These are phyloP conservation scores for Brettanomyces anomalus DNA, from an alignment of 805 yeast species.

Conservation along the genomic window DNA sequence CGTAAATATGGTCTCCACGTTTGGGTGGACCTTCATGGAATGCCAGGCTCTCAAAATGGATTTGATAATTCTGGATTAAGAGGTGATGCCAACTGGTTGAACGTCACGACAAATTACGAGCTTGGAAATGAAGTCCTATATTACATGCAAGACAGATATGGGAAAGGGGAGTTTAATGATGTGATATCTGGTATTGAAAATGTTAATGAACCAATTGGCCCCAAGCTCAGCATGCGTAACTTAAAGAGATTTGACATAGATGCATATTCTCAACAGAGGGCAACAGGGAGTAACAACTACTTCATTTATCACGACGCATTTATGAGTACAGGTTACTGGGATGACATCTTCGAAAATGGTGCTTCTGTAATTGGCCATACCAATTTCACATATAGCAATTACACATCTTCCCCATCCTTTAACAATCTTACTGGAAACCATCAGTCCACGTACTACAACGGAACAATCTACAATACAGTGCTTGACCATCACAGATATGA, in stretches of 20 bases:
- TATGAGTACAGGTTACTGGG: constrained; percentile 46
- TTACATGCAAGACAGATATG: constrained; percentile 54
- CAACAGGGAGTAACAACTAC: constrained; percentile 27
- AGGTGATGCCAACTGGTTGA: constrained; percentile 50
- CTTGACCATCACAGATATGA: constrained; percentile 90
- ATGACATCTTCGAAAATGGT: constrained; percentile 28
- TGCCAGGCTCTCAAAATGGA: constrained; percentile 95
- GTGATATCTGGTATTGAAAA: constrained; percentile 78
- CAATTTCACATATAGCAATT: constrained; percentile 3
- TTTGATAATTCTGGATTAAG: constrained; percentile 89
- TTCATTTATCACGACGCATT: constrained; percentile 65
- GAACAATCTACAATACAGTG: constrained; percentile 53
- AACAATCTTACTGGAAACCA: constrained; percentile 4
- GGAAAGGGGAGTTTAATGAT: constrained; percentile 49
- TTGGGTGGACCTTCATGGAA: constrained; percentile 93
- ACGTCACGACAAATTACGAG: constrained; percentile 32
- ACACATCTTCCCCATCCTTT: constrained; percentile 1
- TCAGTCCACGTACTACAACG: constrained; percentile 7
- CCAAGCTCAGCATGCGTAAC: constrained; percentile 35
- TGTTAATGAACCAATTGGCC: constrained; percentile 83
- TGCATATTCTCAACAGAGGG: constrained; percentile 37
- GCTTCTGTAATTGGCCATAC: constrained; percentile 6
- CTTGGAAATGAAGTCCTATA: constrained; percentile 49
- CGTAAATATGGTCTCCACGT: constrained; percentile 51
- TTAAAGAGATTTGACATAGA: constrained; percentile 31